Evolutionary conservation across 1,139 yeast species (phyloP).

Genomic region (Kluyveromyces sp.): DNA sequence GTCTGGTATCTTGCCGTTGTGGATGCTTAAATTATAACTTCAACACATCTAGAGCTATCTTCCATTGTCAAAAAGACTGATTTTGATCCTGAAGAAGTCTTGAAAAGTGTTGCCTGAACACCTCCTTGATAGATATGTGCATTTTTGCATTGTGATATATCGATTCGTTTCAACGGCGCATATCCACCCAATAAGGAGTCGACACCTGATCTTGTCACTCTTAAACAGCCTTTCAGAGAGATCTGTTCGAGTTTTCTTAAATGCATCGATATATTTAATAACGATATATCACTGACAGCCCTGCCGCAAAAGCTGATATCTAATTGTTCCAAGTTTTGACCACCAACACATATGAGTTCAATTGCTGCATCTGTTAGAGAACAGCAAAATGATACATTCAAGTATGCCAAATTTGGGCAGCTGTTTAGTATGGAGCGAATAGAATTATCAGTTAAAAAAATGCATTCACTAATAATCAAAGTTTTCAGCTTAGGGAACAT

Average conservation of each 20-base stretch:
- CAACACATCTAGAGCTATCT: conserved; percentile 42
- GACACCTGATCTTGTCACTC: conserved; percentile 70
- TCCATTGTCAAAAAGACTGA: conserved; percentile 55
- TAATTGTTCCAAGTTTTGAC: conserved; percentile 45
- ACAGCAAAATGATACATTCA: conserved; percentile 68
- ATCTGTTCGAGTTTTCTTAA: conserved; percentile 41
- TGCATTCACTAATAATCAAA: conserved; percentile 60
- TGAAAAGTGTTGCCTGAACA: conserved; percentile 47
- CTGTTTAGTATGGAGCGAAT: conserved; percentile 55
- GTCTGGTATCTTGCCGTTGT: background rate
- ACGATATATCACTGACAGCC: conserved; percentile 66
- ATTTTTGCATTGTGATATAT: conserved; percentile 63
- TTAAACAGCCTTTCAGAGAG: conserved; percentile 57
- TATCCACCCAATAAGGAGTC: conserved; percentile 56
- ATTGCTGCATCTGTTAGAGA: conserved; percentile 62
- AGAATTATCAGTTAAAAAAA: conserved; percentile 60
- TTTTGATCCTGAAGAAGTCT: conserved; percentile 43
- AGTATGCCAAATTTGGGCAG: conserved; percentile 46
- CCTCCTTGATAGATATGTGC: conserved; percentile 51
- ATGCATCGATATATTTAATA: conserved; percentile 54
- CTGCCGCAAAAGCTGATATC: conserved; percentile 71
- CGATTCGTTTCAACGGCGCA: conserved; percentile 44
- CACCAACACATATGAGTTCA: conserved; percentile 57
- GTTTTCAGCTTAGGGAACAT: conserved; percentile 46
- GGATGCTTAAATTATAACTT: conserved; percentile 35